Conservation (phyloP, 108 stramenopile genomes). For the Skeletonema marinoi region DNA sequence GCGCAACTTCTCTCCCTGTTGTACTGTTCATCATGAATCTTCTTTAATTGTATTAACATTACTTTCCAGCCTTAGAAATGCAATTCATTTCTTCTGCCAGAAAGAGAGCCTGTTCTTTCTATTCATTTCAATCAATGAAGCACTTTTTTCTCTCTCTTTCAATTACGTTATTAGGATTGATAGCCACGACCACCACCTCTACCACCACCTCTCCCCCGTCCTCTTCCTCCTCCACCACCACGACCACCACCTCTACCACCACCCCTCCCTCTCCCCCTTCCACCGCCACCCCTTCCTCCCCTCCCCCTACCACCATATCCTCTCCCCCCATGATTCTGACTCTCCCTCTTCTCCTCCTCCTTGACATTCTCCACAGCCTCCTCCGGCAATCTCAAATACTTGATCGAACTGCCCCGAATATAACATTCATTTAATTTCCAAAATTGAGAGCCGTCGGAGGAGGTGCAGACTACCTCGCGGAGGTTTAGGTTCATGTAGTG, state of each 20-base stretch:
- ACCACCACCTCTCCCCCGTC: constrained; percentile 63
- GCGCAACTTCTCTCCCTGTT: too few relatives aligned
- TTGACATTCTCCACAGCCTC: constrained; percentile 88
- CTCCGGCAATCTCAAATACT: constrained; percentile 94
- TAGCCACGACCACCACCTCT: constrained; percentile 49
- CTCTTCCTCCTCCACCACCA: constrained; percentile 51
- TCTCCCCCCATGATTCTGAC: constrained; percentile 44
- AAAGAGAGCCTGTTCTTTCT: too few relatives aligned
- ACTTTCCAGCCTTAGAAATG: too few relatives aligned
- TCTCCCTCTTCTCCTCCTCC: constrained; percentile 51
- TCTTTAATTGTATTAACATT: too few relatives aligned
- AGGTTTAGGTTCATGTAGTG: constrained; percentile 99
- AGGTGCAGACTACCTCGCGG: constrained; percentile 95
- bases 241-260: constrained; percentile 41
- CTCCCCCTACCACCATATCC: constrained; percentile 44
- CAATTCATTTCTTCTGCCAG: too few relatives aligned
- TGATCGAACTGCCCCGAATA: constrained; percentile 94
- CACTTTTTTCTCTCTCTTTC: too few relatives aligned
- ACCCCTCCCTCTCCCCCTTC: constrained; percentile 45
- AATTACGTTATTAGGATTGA: too few relatives aligned
- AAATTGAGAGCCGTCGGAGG: constrained; percentile 91
- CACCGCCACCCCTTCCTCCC: constrained; percentile 41
- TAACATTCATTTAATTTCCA: constrained; percentile 97
- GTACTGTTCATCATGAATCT: too few relatives aligned
- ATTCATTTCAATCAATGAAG: too few relatives aligned